Evolutionary conservation across 2,329 filamentous ascomycete genomes (phyloP), one percentile per base, ranked within the genome.

Genomic region (Aureobasidium mangrovei): DNA sequence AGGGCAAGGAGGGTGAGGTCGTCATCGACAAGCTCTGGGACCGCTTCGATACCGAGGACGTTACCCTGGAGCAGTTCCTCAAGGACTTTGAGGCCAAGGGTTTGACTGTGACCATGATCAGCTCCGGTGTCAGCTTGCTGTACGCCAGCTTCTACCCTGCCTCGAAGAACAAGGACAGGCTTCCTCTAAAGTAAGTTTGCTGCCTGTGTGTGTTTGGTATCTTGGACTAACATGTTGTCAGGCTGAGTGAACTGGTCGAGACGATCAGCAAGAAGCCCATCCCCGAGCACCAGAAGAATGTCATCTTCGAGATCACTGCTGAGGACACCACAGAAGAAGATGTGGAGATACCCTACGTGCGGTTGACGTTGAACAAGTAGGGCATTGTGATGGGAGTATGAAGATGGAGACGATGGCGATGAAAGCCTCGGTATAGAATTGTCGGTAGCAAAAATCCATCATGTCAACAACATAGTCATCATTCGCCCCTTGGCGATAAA

Each of bases 21-120:
- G 82, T 79, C 27, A 83, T 98, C 63, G 93, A 98, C 76, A 94
- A 94, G 77, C 85, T 98, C 53, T 98, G 93, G 93, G 93, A 97
- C 71, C 86, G 93, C 38, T 97, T 97, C 64, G 91, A 97, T 75
- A 78, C 95, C 35, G 79, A 86, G 12, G 83, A 98, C 67, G 82
- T 96, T 48, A 91, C 90, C 2, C 77, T 98, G 48, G 78, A 81
- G 66, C 83, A 97, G 68, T 87, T 98, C 64, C 71, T 97, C 28
- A 82, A 88, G 54, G 74, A 87, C 64, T 96, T 98, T 68, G 80
- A 87, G 67, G 79, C 82, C 64, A 84, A 85, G 67, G 93, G 93
- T 1, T 75, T 98, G 53, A 83, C 75, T 24, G 84, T 97, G 54
- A 87, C 83, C 57, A 97, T 97, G 91, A 78, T 98, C 65, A 95